Evolutionary conservation across 1,284 basidiomycete species (phyloP), one percentile per base, ranked within the genome.

Genomic region (Marasmius fiardii): DNA sequence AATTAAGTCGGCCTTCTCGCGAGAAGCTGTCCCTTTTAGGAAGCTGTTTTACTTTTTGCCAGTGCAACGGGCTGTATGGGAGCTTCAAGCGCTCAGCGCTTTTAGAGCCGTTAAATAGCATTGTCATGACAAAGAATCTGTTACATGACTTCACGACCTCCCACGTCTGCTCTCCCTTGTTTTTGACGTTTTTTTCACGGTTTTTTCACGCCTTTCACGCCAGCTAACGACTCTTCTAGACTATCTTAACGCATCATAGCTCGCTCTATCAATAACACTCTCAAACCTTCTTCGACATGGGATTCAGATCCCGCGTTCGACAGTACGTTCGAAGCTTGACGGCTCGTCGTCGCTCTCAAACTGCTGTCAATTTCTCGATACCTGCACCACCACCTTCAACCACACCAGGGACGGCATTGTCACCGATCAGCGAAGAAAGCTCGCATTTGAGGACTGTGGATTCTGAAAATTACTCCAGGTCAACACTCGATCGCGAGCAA

Each of bases 281-380:
- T 14, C 20, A 4, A 21, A 5, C 12, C 39, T 41, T 6, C 39
- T 41, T 14, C 16, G 4, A 21, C 47, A 49, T 49, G 47, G 47
- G 47, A 26, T 49, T 49, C 47, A 49, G 24, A 33, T 49, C 47
- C n/a, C 47, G 47, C 7, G 24, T 49, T 33, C 24, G 24, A 49
- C 10, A 31, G 14, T 18, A 49, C 4, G 24, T 49, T 28, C 47
- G 47, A 2, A 26, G 31, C 14, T 31, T 49, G 8, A n/a, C 26
- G 8, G 31, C 28, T n/a, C 28, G n/a, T 49, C 24, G 24, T n/a
- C 47, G 20, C 14, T 12, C 10, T 11, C 12, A 7, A 6, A 23
- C 10, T 5, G 24, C 12, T 31, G n/a, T 31, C 4, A 23, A 28
- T 31, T 18, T 18, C 12, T 18, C 31, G 14, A 11, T 16, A n/a